These are phyloP conservation scores for Galerina sulciceps DNA, from an alignment of 768 basidiomycete species.

Conservation along the genomic window DNA sequence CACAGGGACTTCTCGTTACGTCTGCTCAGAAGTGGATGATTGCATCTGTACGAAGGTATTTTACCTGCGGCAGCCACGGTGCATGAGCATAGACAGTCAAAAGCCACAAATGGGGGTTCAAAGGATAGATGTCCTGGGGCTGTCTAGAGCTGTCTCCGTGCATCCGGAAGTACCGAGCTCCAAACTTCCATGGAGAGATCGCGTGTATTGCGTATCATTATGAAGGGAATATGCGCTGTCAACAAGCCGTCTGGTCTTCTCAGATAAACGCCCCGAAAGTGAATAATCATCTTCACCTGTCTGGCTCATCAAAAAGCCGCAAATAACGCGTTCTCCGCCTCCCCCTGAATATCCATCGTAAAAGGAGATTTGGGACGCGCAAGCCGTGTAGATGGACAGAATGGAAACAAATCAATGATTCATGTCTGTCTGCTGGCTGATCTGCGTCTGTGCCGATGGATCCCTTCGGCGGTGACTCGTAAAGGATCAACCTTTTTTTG, in stretches of 20 bases:
- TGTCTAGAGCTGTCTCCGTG: background rate
- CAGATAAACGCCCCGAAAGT: background rate
- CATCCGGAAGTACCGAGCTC: background rate
- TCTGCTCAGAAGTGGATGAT: too few relatives aligned
- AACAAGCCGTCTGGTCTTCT: background rate
- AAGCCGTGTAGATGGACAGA: background rate
- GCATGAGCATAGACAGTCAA: slow-evolving; percentile 1
- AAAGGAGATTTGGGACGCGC: background rate
- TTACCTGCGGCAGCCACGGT: slow-evolving; percentile 15
- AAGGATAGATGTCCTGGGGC: background rate
- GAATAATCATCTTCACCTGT: background rate
- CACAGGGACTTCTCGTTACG: background rate
- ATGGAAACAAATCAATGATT: background rate
- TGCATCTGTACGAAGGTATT: too few relatives aligned
- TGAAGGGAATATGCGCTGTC: background rate
- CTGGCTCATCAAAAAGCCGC: background rate
- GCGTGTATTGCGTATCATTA: background rate
- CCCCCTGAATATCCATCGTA: background rate
- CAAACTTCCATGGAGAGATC: background rate
- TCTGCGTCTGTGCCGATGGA: background rate
- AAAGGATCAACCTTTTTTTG: background rate
- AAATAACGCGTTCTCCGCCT: background rate
- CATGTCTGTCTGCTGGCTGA: background rate
- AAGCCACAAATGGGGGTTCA: background rate
- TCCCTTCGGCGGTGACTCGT: background rate